Percentiles rank a stretch among this genome's conserved stretches.
Conservation (phyloP, 495 filamentous ascomycete genomes). For the Ascodesmis nigricans region DNA sequence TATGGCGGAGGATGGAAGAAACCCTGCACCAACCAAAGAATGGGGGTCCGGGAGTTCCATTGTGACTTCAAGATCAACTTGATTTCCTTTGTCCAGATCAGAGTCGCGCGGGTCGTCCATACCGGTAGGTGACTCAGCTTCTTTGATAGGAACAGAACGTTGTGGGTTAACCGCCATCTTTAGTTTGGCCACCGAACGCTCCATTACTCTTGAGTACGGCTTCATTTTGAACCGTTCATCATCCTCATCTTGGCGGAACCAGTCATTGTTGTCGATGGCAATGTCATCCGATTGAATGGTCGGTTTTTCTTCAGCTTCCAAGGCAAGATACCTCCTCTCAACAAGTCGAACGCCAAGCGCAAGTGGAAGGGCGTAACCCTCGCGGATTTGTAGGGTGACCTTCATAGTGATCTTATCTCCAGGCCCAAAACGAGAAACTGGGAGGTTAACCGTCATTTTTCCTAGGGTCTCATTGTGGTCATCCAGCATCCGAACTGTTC, state of each 20-base stretch:
- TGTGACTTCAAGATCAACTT: constrained; percentile 13
- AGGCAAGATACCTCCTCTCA: constrained; percentile 12
- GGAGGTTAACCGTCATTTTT: constrained; percentile 18
- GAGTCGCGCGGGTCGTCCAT: constrained; percentile 1
- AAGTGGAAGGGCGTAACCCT: constrained; percentile 14
- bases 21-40: constrained; percentile 20
- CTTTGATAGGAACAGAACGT: not conserved
- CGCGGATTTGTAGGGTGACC: constrained; percentile 10
- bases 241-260: constrained; percentile 8
- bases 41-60: constrained; percentile 15
- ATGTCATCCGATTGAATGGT: too few relatives aligned
- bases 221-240: constrained; percentile 3
- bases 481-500: constrained; percentile 12
- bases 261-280: constrained; percentile 6
- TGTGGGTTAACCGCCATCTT: not conserved
- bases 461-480: constrained; percentile 17
- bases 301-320: not conserved
- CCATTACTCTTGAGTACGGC: constrained; percentile 10
- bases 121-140: not conserved
- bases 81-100: constrained; percentile 8
- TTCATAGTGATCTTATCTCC: constrained; percentile 15
- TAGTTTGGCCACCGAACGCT: constrained; percentile 6
- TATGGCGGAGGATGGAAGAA: constrained; percentile 18
- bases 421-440: constrained; percentile 16
- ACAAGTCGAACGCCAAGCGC: constrained; percentile 14